Evolutionary conservation across 305 asterid species (phyloP).

Genomic region (Fraxinus albicans): DNA sequence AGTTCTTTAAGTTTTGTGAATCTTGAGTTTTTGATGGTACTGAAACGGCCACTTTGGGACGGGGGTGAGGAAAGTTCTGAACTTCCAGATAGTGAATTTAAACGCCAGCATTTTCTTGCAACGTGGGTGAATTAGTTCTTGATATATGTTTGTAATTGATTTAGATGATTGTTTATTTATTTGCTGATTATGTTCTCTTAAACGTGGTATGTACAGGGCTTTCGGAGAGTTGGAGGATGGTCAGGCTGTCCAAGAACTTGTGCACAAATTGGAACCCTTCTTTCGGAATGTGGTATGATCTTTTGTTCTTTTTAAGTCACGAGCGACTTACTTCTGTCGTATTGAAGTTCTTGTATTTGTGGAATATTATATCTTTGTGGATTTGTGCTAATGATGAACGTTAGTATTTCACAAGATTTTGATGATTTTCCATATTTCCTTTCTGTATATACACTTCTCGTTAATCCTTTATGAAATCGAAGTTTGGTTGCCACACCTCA

Average conservation of each 20-base stretch:
- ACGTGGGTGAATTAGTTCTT: slow-evolving; percentile 34
- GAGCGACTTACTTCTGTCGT: neutral
- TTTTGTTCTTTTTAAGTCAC: neutral
- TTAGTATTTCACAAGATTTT: neutral
- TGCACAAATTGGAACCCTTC: slow-evolving; percentile 51
- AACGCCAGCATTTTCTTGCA: slow-evolving; percentile 36
- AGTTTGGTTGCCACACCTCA: neutral
- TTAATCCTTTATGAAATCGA: neutral
- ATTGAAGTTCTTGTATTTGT: neutral
- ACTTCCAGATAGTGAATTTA: slow-evolving; percentile 36
- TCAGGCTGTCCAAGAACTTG: slow-evolving; percentile 43
- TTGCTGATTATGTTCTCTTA: slow-evolving; percentile 6
- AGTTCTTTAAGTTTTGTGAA: slow-evolving; percentile 8
- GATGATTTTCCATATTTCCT: neutral
- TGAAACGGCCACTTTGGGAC: slow-evolving; percentile 51
- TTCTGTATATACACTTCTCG: neutral
- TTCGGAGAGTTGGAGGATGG: slow-evolving; percentile 41
- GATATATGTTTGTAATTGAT: neutral
- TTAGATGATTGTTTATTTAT: neutral
- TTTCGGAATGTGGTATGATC: slow-evolving; percentile 57
- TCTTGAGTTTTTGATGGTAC: slow-evolving; percentile 53
- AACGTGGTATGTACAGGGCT: slow-evolving; percentile 33
- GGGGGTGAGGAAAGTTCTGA: slow-evolving; percentile 56
- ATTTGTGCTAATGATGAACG: neutral
- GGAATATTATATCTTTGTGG: neutral